These are phyloP conservation scores for Talaromyces sp. DNA, from an alignment of 2,329 filamentous ascomycete genomes.

Conservation along the genomic window DNA sequence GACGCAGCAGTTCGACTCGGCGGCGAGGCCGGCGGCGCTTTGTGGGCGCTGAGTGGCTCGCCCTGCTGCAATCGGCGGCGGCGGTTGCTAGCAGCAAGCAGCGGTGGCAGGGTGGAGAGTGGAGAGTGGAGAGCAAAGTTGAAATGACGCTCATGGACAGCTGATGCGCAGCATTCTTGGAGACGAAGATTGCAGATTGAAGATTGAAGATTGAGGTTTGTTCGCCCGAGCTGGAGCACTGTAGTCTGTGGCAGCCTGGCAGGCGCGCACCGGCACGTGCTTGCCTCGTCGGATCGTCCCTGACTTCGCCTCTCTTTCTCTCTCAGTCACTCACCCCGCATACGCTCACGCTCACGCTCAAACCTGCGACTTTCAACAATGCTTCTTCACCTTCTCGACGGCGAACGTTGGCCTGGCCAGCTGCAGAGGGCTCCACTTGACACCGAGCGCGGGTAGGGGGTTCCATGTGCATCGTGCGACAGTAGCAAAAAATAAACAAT, in stretches of 20 bases:
- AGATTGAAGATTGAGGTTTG: no score
- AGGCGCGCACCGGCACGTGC: no score
- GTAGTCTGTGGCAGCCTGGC: no score
- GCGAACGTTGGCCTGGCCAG: background rate
- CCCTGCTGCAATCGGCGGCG: background rate
- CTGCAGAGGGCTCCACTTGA: background rate
- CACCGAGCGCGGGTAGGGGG: background rate
- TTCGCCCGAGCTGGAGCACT: no score
- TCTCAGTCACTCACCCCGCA: background rate
- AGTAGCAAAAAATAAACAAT: background rate
- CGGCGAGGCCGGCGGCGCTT: background rate
- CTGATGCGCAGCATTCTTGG: no score
- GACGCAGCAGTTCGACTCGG: background rate
- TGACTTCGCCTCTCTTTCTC: no score
- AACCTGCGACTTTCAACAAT: background rate
- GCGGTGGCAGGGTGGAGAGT: background rate
- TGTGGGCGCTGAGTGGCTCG: background rate
- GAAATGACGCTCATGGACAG: no score
- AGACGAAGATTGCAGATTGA: no score
- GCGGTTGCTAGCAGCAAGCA: background rate
- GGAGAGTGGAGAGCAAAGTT: background rate
- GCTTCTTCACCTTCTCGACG: background rate
- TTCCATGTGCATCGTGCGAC: slow-evolving; percentile 1
- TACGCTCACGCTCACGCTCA: no score
- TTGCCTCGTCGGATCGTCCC: no score